A percentile compares a stretch with the other conserved stretches of the same genome.
Conservation (phyloP, 2,329 filamentous ascomycete species). For the Aureobasidium sp. region DNA sequence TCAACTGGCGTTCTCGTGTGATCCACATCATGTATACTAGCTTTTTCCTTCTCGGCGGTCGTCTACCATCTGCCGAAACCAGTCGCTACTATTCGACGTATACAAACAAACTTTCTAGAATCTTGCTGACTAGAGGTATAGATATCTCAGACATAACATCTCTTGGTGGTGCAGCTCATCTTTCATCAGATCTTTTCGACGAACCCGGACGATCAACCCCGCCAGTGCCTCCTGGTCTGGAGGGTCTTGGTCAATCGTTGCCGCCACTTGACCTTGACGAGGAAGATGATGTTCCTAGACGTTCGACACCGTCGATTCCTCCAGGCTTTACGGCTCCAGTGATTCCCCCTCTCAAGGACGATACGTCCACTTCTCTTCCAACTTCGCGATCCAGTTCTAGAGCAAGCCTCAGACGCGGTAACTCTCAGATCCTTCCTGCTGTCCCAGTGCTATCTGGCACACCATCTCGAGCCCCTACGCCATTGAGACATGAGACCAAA, state of each 20-base stretch:
- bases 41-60: not conserved
- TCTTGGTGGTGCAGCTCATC: conserved; percentile 4
- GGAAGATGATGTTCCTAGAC: conserved; percentile 22
- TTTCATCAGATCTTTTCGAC: conserved; percentile 9
- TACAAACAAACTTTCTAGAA: not conserved
- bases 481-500: conserved; percentile 16
- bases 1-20: conserved; percentile 11
- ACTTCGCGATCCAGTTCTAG: conserved; percentile 23
- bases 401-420: conserved; percentile 23
- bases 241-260: conserved; percentile 16
- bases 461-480: conserved; percentile 23
- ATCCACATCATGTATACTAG: conserved; percentile 11
- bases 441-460: conserved; percentile 33
- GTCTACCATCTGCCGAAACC: conserved; percentile 8
- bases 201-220: conserved; percentile 22
- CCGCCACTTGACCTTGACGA: not conserved
- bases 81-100: not conserved
- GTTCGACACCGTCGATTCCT: conserved; percentile 36
- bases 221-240: conserved; percentile 25
- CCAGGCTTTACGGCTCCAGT: conserved; percentile 31
- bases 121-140: conserved; percentile 10
- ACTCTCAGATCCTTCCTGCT: conserved; percentile 28
- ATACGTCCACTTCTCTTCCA: conserved; percentile 17
- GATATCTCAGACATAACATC: conserved; percentile 9
- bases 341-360: not conserved